Evolutionary conservation across 1,284 basidiomycete species (phyloP).

Genomic region (Pseudozyma pruni): DNA sequence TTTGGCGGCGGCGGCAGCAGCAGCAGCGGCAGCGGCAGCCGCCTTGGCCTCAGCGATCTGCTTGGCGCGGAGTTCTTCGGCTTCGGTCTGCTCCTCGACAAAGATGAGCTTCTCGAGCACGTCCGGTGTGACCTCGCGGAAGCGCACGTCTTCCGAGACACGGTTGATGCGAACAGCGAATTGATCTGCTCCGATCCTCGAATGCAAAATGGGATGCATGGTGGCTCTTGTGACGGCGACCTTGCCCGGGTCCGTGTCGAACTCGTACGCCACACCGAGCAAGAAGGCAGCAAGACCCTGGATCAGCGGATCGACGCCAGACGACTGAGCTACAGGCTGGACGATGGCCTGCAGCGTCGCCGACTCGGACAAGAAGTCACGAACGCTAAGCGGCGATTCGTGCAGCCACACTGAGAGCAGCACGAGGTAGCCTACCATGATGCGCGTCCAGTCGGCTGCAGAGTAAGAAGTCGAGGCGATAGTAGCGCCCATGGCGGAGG

Average conservation of each 20-base stretch:
- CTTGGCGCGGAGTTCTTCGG: conserved; percentile 60
- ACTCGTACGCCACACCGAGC: conserved; percentile 84
- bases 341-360: conserved; percentile 82
- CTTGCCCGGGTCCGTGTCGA: conserved; percentile 53
- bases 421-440: conserved; percentile 86
- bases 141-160: conserved; percentile 88
- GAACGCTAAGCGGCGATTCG: conserved; percentile 88
- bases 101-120: conserved; percentile 67
- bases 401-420: conserved; percentile 92
- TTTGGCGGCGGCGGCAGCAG: conserved; percentile 30
- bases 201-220: conserved; percentile 78
- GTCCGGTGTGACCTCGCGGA: conserved; percentile 88
- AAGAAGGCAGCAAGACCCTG: conserved; percentile 92
- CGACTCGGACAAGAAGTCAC: conserved; percentile 86
- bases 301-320: conserved; percentile 84
- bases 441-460: conserved; percentile 77
- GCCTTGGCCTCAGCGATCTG: conserved; percentile 34
- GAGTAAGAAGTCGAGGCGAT: conserved; percentile 30
- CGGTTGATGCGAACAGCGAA: conserved; percentile 87
- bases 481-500: conserved; percentile 36
- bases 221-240: conserved; percentile 52
- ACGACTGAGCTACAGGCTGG: conserved; percentile 90
- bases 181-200: conserved; percentile 83
- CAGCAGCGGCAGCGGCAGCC: conserved; percentile 30
- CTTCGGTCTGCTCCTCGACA: conserved; percentile 36